Evolutionary conservation across 176 grass and related monocot genomes (phyloP), one percentile per base, ranked within the genome.

Genomic region (Secale cereale): DNA sequence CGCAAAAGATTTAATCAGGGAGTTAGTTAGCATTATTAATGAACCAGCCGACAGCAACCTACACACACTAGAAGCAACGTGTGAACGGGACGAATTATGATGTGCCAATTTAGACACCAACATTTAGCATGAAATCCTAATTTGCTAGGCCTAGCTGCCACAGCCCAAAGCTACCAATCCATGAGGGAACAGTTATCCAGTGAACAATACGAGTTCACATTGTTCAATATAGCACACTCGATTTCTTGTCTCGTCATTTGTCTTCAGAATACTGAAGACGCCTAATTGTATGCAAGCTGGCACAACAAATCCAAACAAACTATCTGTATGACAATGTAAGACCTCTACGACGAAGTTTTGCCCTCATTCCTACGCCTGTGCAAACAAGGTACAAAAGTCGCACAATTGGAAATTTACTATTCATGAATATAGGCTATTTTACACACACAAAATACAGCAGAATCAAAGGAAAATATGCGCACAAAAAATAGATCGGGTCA

Each of bases 401-500:
- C 43, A 59, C 59, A 69, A 10, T 60, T 16, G 19, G 28, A 2
- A 35, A 35, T 70, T 65, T 36, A 74, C 7, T 10, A 0, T 45
- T 43, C 59, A 59, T 62, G 36, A 20, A 43, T 43, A 13, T 68
- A 6, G 26, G 20, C 63, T 59, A 73, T 11, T 33, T 72, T 30
- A n/a, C 10, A 29, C 4, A 20, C n/a, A n/a, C n/a, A 36, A 28
- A 64, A 73, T 50, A 9, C 25, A 59, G 7, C 7, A 57, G 54
- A 57, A 57, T n/a, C n/a, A 10, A 70, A 70, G 59, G 7, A 45
- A 45, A 9, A 17, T 31, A 16, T 50, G 46, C 15, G 46, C 46
- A 50, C 46, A 67, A 35, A 29, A 25, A 4, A 20, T 27, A 91
- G 31, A 84, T 85, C 78, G 27, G 82, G 85, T 65, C 78, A 74